These are phyloP conservation scores for Blechomonas ayalai DNA, from an alignment of 208 protist species.

Conservation along the genomic window DNA sequence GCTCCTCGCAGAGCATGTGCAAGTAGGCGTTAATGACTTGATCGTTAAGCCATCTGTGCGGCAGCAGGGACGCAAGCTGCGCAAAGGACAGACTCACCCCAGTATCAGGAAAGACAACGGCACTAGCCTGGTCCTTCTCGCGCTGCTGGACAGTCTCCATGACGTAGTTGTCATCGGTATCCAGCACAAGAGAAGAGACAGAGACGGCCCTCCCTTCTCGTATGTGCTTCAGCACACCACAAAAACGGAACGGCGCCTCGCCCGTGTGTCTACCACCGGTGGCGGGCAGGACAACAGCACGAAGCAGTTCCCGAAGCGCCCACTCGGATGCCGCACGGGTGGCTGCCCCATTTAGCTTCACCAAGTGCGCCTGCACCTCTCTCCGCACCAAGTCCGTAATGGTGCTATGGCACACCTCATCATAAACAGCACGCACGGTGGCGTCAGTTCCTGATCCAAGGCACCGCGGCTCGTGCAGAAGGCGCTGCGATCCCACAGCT, in stretches of 20 bases:
- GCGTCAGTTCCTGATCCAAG: slow-evolving; percentile 9
- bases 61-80: slow-evolving; percentile 45
- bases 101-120: slow-evolving; percentile 15
- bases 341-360: slow-evolving; percentile 5
- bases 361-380: slow-evolving; percentile 10
- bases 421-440: slow-evolving; percentile 32
- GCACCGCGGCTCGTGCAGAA: not conserved
- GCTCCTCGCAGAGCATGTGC: slow-evolving; percentile 43
- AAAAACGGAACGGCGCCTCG: not conserved
- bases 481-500: too few relatives aligned
- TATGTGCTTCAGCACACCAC: slow-evolving; percentile 40
- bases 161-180: slow-evolving; percentile 25
- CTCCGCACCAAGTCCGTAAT: slow-evolving; percentile 12
- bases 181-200: slow-evolving; percentile 16
- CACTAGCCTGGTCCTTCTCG: slow-evolving; percentile 15
- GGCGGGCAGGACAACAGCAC: not conserved
- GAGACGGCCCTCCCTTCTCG: slow-evolving; percentile 16
- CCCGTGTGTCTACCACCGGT: not conserved
- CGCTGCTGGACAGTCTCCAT: slow-evolving; percentile 12
- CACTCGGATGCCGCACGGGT: slow-evolving; percentile 33
- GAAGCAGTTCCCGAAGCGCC: slow-evolving; percentile 16
- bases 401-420: slow-evolving; percentile 19
- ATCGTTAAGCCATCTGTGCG: slow-evolving; percentile 64
- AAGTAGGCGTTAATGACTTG: slow-evolving; percentile 83
- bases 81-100: slow-evolving; percentile 43